Evolutionary conservation across 2,329 filamentous ascomycete species (phyloP).

Genomic region (Calonectria pteridis): DNA sequence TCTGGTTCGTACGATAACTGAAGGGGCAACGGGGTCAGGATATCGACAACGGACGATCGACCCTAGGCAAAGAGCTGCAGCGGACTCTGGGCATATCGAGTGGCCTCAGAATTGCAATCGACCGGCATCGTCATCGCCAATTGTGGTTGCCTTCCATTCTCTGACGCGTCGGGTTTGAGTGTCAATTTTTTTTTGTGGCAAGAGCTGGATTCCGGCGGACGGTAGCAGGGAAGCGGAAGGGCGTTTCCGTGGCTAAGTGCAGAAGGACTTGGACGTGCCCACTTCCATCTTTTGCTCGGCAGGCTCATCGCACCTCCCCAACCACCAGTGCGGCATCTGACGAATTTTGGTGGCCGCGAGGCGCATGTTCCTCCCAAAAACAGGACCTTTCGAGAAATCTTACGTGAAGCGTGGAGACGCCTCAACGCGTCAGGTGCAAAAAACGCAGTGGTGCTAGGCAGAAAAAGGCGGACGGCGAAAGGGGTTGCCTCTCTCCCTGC

Average conservation of each 20-base stretch:
- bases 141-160: background rate
- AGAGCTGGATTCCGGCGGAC: background rate
- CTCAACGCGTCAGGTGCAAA: background rate
- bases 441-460: background rate
- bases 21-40: background rate
- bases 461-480: constrained; percentile 8
- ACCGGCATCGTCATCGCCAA: background rate
- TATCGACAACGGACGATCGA: background rate
- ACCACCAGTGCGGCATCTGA: background rate
- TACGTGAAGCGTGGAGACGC: background rate
- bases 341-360: background rate
- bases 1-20: background rate
- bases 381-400: background rate
- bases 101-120: background rate
- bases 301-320: constrained; percentile 8
- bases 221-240: background rate
- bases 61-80: background rate
- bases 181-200: background rate
- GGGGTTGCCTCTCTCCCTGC: background rate
- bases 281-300: background rate
- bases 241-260: background rate
- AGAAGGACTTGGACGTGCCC: constrained; percentile 2
- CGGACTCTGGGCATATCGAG: background rate
- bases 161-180: background rate
- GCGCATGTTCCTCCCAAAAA: background rate